phyloP scores from a whole-genome alignment of 495 filamentous ascomycete genomes.

The Tuber borchii region DNA sequence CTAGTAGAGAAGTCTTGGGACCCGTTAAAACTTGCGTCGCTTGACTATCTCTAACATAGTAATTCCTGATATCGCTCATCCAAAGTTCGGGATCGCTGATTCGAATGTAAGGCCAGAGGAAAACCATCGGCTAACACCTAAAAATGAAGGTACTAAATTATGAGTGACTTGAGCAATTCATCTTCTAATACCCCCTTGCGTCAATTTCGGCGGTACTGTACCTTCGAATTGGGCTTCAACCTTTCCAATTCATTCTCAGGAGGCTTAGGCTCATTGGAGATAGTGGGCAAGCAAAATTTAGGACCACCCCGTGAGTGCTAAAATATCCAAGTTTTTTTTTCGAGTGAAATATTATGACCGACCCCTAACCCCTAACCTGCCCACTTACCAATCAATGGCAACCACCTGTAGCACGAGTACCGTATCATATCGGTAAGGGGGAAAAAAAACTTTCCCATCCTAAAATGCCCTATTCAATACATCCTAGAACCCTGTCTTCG shows the following conservation, averaged over 20 bases:
- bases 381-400: background rate
- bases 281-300: no score
- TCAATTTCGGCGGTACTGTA: background rate
- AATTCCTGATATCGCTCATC: background rate
- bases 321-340: background rate
- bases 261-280: no score
- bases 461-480: background rate
- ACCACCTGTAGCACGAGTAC: background rate
- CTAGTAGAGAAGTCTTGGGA: background rate
- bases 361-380: background rate
- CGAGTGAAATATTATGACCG: background rate
- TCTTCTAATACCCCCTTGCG: background rate
- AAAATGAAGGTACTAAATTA: background rate
- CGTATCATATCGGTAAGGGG: background rate
- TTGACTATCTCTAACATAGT: background rate
- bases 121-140: background rate
- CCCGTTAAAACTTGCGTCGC: background rate
- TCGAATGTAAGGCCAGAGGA: background rate
- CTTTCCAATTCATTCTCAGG: no score
- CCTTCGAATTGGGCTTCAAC: no score
- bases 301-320: no score
- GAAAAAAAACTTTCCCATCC: slow-evolving; percentile 1
- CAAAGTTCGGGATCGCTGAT: background rate
- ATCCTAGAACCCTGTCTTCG: slow-evolving; percentile 2
- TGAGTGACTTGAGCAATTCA: background rate